Conservation (phyloP, 352 stramenopile genomes). For the Thraustochytrium striatum region DNA sequence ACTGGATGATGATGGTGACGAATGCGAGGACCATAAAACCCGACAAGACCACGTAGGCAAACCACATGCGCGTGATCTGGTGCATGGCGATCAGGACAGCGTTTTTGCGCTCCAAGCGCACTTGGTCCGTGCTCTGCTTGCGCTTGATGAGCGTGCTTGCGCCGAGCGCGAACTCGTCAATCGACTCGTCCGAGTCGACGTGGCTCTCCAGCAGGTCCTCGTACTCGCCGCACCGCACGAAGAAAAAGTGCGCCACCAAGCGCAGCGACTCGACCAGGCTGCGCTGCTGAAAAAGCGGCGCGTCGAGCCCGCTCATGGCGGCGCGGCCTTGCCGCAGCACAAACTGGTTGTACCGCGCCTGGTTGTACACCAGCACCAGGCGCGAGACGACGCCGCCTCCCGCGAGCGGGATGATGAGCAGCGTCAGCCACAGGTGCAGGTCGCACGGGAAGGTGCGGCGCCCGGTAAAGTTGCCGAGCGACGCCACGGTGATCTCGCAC, state of each 20-base stretch:
- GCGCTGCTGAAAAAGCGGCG: not conserved
- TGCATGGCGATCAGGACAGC: not conserved
- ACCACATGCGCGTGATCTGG: not conserved
- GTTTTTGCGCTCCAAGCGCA: not conserved
- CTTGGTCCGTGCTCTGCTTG: not conserved
- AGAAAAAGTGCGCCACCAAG: not conserved
- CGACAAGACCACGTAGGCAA: not conserved
- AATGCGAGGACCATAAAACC: not conserved
- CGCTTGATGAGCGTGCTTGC: too few relatives aligned
- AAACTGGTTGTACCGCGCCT: not conserved
- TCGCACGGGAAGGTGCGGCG: slow-evolving; percentile 3
- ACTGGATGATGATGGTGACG: not conserved
- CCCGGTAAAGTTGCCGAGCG: slow-evolving; percentile 2
- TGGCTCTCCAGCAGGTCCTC: not conserved
- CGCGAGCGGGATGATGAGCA: slow-evolving; percentile 13
- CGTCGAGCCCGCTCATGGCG: not conserved
- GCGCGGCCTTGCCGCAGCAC: not conserved
- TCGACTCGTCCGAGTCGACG: not conserved
- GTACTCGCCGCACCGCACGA: not conserved
- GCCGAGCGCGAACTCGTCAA: not conserved
- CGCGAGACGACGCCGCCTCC: not conserved
- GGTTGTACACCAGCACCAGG: not conserved
- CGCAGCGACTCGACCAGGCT: not conserved
- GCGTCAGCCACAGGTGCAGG: slow-evolving; percentile 5
- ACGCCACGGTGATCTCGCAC: not conserved